Base-by-base conservation (phyloP, 495 filamentous ascomycete genomes). In the Annulohypoxylon nitens region DNA sequence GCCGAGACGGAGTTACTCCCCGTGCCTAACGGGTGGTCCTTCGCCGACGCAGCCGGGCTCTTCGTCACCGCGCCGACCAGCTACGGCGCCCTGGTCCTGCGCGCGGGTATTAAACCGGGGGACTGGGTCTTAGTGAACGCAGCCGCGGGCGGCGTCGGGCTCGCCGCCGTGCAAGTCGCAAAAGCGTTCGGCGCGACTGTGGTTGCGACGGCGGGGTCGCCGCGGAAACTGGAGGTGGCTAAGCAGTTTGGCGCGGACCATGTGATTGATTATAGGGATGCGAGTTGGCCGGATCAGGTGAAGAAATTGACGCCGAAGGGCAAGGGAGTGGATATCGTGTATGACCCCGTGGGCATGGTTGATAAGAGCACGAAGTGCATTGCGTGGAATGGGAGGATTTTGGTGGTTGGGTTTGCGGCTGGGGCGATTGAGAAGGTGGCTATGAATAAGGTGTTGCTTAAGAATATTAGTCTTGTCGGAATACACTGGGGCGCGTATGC, bases 121-220 rank as follows among this genome's bases (percentile, higher is more conserved):
- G 95, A 98, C 69, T 93, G 86, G 79, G 95, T 98, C 3, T 88
- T 98, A 20, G 88, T 98, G 12, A 95, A 98, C 81, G 95, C 95
- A 11, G 95, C 93, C 0, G 95, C 95, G 0, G 95, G 95, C 2
- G 95, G 95, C 2, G 95, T 98, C 0, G 95, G 95, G 2, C 81
- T 98, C 12, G 93, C 95, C 18, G 95, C 95, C 16, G 93, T 98
- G 36, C 95, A 98, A 76, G 81, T 98, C 48, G 95, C 95, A 5
- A 98, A 97, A 80, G 95, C 94, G 0, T 89, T 90, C 63, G 95
- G 95, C 2, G 95, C 95, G 5, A 93, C 86, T 3, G 95, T 98
- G 2, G 90, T 98, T 66, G 95, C 95, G 18, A 97, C 93, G 0
- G 95, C 94, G 0, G 92, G 93, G 2, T 92, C 91, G 4, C 72